Percentiles rank a stretch among this genome's conserved stretches.
phyloP scores from a whole-genome alignment of 768 basidiomycete species.

The Saitozyma podzolica region DNA sequence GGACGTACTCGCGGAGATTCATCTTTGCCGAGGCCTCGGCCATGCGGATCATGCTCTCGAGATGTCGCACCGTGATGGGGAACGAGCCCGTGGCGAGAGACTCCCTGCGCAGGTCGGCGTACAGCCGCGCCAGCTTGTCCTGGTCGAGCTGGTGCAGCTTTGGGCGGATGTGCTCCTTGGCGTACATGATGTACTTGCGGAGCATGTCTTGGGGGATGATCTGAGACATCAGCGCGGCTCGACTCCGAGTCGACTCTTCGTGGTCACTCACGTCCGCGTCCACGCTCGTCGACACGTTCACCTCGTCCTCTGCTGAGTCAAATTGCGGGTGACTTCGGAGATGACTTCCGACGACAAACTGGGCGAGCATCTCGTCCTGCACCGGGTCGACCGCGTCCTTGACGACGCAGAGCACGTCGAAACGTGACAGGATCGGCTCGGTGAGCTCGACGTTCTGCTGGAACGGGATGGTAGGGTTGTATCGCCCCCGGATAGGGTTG shows the following conservation, averaged over 20 bases:
- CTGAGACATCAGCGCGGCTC: conserved; percentile 55
- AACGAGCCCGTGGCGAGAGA: conserved; percentile 97
- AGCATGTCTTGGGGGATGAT: conserved; percentile 95
- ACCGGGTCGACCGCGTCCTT: conserved; percentile 97
- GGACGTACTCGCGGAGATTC: conserved; percentile 93
- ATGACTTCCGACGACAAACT: conserved; percentile 98
- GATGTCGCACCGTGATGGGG: conserved; percentile 94
- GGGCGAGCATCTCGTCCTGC: conserved; percentile 90
- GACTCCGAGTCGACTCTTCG: neutral
- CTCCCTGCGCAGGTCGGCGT: conserved; percentile 91
- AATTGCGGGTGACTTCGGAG: conserved; percentile 92
- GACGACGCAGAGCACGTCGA: conserved; percentile 96
- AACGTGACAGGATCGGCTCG: conserved; percentile 95
- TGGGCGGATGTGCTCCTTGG: conserved; percentile 85
- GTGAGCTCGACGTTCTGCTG: conserved; percentile 98
- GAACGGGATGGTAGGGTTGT: conserved; percentile 98
- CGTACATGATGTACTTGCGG: conserved; percentile 99
- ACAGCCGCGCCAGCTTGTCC: conserved; percentile 89
- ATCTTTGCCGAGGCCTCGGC: conserved; percentile 98
- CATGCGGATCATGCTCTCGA: conserved; percentile 99
- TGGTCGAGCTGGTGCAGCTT: conserved; percentile 94
- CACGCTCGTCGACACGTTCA: conserved; percentile 80
- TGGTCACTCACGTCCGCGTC: conserved; percentile 77
- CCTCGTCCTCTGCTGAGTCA: conserved; percentile 73
- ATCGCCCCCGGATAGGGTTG: conserved; percentile 93